Evolutionary conservation across 805 yeast species (phyloP).

Genomic region (Phaffomyces antillensis): DNA sequence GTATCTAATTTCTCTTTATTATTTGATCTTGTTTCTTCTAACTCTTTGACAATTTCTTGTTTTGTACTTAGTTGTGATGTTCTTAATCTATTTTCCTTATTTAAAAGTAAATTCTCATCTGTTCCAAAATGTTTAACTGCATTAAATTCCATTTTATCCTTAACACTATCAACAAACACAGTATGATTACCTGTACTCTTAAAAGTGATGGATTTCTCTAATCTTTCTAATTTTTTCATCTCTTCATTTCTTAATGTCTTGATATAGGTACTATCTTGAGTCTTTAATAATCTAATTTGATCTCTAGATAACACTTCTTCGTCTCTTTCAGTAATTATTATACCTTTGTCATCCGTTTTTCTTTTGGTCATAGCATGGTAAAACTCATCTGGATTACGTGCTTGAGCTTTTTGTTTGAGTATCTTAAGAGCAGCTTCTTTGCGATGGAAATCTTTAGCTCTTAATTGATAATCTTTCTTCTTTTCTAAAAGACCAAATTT

Average conservation of each 20-base stretch:
- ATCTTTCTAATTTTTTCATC: conserved; percentile 50
- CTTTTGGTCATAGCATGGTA: conserved; percentile 84
- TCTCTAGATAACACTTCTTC: conserved; percentile 55
- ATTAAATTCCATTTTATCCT: conserved; percentile 49
- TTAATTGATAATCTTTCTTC: conserved; percentile 73
- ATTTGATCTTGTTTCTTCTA: conserved; percentile 20
- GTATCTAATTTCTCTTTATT: conserved; percentile 35
- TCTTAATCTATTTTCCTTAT: conserved; percentile 3
- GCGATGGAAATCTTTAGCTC: conserved; percentile 60
- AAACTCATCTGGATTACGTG: conserved; percentile 89
- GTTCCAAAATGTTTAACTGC: conserved; percentile 68
- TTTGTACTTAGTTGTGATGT: not conserved
- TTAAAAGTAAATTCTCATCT: conserved; percentile 41
- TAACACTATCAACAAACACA: conserved; percentile 66
- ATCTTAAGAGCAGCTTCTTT: conserved; percentile 59
- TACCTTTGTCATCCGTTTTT: conserved; percentile 64
- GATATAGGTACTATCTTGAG: conserved; percentile 86
- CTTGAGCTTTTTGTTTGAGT: conserved; percentile 62
- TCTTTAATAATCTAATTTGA: conserved; percentile 75
- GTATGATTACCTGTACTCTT: conserved; percentile 70
- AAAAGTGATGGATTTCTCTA: conserved; percentile 37
- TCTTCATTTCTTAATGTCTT: conserved; percentile 72
- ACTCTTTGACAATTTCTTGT: conserved; percentile 13
- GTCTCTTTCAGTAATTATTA: conserved; percentile 59
- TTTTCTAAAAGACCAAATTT: conserved; percentile 85